Percentiles rank a stretch among this genome's conserved stretches.
Conservation (phyloP, 2,329 filamentous ascomycete genomes). For the Penicillium paneum region DNA sequence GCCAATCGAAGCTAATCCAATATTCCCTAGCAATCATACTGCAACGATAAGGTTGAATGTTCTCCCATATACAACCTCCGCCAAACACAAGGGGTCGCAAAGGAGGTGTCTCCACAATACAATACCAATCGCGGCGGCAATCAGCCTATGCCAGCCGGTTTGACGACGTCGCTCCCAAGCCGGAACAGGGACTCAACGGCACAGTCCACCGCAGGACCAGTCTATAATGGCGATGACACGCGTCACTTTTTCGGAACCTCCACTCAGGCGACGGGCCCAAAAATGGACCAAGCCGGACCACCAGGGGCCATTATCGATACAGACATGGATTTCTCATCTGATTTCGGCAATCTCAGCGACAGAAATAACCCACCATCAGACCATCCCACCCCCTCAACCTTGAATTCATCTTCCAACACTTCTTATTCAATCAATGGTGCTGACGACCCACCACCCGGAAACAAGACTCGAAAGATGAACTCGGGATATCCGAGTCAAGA, state of each 20-base stretch:
- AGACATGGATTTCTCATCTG: slow-evolving; percentile 35
- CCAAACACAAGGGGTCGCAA: slow-evolving; percentile 2
- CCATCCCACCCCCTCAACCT: slow-evolving; percentile 36
- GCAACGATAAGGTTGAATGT: slow-evolving; percentile 11
- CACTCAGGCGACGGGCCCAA: slow-evolving; percentile 4
- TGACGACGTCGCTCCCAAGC: slow-evolving; percentile 25
- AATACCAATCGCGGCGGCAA: not conserved
- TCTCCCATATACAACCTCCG: slow-evolving; percentile 9
- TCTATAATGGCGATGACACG: slow-evolving; percentile 2
- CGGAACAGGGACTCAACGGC: slow-evolving; percentile 20
- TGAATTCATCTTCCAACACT: slow-evolving; percentile 39
- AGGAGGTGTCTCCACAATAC: not conserved
- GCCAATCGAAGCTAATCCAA: slow-evolving; percentile 2
- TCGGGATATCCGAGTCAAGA: slow-evolving; percentile 8
- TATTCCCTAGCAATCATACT: slow-evolving; percentile 10
- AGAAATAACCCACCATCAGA: slow-evolving; percentile 31
- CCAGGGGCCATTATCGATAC: slow-evolving; percentile 14
- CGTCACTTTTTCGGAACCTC: slow-evolving; percentile 10
- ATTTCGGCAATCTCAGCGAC: slow-evolving; percentile 29
- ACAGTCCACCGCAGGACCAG: not conserved
- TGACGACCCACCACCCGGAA: slow-evolving; percentile 28
- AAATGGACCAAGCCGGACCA: not conserved
- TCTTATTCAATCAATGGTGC: slow-evolving; percentile 32
- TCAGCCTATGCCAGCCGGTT: slow-evolving; percentile 4
- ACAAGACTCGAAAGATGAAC: slow-evolving; percentile 21